Conservation (phyloP, 306 rosid genomes). For the Psophocarpus tetragonolobus region DNA sequence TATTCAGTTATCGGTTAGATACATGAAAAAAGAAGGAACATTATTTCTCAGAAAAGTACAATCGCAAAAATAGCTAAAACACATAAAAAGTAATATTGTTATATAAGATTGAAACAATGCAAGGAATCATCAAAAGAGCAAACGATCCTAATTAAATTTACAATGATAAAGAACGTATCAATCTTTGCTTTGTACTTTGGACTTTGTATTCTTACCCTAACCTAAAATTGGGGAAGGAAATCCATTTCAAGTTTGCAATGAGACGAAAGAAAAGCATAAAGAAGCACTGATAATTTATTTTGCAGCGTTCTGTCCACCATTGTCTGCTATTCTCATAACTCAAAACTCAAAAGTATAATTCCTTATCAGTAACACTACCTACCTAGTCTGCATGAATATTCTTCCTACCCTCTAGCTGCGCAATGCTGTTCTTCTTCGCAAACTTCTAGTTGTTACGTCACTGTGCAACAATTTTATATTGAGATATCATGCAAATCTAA, state of each 20-base stretch:
- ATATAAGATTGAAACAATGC: background rate
- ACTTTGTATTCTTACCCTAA: background rate
- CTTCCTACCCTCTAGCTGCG: constrained; percentile 5
- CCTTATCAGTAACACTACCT: background rate
- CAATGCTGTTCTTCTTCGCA: background rate
- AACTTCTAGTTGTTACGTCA: constrained; percentile 6
- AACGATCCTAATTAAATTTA: background rate
- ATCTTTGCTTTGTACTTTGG: background rate
- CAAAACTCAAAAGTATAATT: background rate
- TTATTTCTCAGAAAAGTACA: background rate
- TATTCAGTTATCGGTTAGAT: background rate
- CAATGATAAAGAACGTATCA: background rate
- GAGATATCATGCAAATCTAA: no score
- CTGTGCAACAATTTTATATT: background rate
- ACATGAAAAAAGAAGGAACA: background rate
- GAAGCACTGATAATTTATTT: background rate
- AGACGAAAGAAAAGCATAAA: constrained; percentile 6
- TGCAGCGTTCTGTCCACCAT: background rate
- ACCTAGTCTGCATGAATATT: background rate
- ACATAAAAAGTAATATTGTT: background rate
- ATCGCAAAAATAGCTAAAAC: background rate
- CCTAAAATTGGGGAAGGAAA: background rate
- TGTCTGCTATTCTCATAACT: background rate
- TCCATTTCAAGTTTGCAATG: background rate
- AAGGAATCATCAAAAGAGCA: background rate